Percentiles rank a stretch among this genome's conserved stretches.
Evolutionary conservation across 176 grass and related monocot genomes (phyloP).

Genomic region (Lolium rigidum): DNA sequence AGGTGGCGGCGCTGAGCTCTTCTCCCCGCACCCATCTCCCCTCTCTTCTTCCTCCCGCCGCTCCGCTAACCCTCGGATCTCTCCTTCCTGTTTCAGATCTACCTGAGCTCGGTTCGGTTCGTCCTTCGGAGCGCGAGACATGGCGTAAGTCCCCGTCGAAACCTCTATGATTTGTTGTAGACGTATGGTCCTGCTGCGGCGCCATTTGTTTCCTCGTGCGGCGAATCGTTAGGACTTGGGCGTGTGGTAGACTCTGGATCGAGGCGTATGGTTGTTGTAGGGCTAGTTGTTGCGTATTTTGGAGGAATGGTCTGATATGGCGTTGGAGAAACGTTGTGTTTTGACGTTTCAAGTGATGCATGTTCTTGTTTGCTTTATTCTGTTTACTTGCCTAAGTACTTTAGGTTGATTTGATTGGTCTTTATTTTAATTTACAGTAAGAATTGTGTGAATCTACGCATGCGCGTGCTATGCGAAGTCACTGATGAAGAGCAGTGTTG

Average conservation of each 20-base stretch:
- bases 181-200: background rate
- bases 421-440: no score
- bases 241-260: background rate
- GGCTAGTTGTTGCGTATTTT: background rate
- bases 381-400: no score
- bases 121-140: conserved; percentile 18
- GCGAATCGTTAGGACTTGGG: background rate
- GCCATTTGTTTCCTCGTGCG: background rate
- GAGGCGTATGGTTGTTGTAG: background rate
- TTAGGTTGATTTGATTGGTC: no score
- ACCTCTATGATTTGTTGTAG: background rate
- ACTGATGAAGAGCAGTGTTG: no score
- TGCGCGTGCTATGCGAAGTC: no score
- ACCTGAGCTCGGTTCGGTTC: conserved; percentile 1
- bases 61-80: background rate
- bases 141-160: conserved; percentile 28
- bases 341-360: background rate
- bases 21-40: background rate
- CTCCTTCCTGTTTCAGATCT: conserved; percentile 24
- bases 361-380: no score
- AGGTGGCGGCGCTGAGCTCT: conserved; percentile 28
- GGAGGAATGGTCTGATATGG: background rate
- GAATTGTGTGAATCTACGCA: no score
- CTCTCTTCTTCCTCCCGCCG: background rate
- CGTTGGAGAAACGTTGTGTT: background rate